phyloP scores from a whole-genome alignment of 768 basidiomycete genomes.

The Royoungia palumana region DNA sequence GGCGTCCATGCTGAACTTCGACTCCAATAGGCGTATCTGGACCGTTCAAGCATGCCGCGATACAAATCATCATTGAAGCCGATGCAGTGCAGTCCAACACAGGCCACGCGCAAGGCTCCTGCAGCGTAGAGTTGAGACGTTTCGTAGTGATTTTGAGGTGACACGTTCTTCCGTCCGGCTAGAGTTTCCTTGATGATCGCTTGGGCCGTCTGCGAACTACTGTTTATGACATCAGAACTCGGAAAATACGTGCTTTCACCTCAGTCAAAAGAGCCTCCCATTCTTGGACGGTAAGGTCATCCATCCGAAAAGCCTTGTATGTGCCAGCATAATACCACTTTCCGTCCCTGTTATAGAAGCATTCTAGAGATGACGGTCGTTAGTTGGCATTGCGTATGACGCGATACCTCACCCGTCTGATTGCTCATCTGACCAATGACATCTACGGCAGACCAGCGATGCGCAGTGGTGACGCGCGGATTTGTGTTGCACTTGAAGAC shows the following conservation, averaged over 20 bases:
- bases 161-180: constrained; percentile 65
- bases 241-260: constrained; percentile 34
- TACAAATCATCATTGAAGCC: constrained; percentile 72
- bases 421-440: constrained; percentile 54
- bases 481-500: constrained; percentile 78
- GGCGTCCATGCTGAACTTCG: constrained; percentile 18
- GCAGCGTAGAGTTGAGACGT: constrained; percentile 66
- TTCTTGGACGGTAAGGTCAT: constrained; percentile 62
- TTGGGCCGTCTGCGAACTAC: constrained; percentile 51
- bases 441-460: constrained; percentile 69
- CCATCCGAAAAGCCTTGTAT: constrained; percentile 64
- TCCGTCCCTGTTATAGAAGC: constrained; percentile 77
- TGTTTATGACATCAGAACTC: constrained; percentile 4
- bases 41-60: constrained; percentile 61
- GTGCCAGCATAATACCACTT: constrained; percentile 85
- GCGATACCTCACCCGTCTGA: constrained; percentile 50
- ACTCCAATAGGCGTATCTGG: constrained; percentile 32
- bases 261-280: constrained; percentile 66
- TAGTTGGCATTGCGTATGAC: neutral
- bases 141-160: constrained; percentile 77
- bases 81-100: constrained; percentile 71
- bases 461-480: constrained; percentile 70
- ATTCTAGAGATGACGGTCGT: constrained; percentile 47
- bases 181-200: constrained; percentile 72
- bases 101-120: constrained; percentile 71